Conservation (phyloP, 2,329 filamentous ascomycete species). For the Monosporascus sp. region DNA sequence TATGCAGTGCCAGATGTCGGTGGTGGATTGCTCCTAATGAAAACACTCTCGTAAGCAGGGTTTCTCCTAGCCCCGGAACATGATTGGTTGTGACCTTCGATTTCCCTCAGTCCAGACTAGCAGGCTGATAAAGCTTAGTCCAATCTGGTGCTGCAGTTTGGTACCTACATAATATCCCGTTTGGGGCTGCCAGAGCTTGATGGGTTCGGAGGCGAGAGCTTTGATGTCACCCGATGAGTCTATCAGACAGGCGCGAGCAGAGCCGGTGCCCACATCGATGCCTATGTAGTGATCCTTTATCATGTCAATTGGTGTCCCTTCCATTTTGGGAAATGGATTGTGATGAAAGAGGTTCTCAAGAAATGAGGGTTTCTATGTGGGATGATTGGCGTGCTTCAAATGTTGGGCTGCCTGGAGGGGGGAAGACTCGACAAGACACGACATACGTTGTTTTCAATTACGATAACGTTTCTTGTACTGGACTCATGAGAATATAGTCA, state of each 20-base stretch:
- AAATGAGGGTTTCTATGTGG: neutral
- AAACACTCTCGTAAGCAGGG: neutral
- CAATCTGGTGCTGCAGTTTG: neutral
- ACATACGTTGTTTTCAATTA: neutral
- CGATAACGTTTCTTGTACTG: constrained; percentile 1
- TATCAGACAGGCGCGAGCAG: constrained; percentile 92
- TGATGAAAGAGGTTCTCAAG: neutral
- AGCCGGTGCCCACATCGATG: constrained; percentile 94
- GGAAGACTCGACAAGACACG: neutral
- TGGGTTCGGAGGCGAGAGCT: constrained; percentile 66
- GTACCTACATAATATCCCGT: constrained; percentile 64
- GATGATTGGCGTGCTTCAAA: neutral
- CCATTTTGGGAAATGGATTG: neutral
- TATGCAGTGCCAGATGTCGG: constrained; percentile 94
- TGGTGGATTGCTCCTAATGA: constrained; percentile 85
- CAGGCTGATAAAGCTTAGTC: neutral
- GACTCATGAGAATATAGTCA: neutral
- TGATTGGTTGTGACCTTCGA: neutral
- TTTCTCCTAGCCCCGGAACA: neutral
- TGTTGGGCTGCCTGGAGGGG: neutral
- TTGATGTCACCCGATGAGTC: constrained; percentile 86
- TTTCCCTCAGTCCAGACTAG: no score
- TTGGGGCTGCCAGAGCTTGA: constrained; percentile 75
- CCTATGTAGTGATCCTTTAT: constrained; percentile 64
- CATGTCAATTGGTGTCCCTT: constrained; percentile 14